Evolutionary conservation across 75 land plant species (phyloP).

Genomic region (Sequoia sempervirens): DNA sequence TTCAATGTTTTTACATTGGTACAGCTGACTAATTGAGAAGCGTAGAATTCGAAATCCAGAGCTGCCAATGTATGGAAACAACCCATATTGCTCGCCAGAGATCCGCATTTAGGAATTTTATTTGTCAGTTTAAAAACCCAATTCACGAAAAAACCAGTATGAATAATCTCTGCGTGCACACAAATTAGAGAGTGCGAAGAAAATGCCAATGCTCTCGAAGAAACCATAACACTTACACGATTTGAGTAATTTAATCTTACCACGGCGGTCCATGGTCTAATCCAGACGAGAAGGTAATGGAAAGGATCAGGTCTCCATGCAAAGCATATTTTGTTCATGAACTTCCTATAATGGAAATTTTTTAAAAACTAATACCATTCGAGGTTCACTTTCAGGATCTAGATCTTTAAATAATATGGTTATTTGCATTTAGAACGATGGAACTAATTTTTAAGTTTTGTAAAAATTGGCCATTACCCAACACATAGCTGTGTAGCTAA

Average conservation of each 20-base stretch:
- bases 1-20: not conserved
- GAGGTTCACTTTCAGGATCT: no score
- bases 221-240: not conserved
- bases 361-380: no score
- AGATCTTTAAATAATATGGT: no score
- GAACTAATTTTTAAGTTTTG: no score
- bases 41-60: not conserved
- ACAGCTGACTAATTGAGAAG: not conserved
- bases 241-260: not conserved
- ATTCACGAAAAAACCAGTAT: not conserved
- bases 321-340: not conserved
- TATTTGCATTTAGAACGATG: no score
- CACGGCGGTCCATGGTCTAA: not conserved
- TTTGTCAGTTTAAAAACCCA: not conserved
- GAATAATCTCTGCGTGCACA: not conserved
- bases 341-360: no score
- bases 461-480: no score
- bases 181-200: not conserved
- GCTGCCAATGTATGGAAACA: conserved; percentile 1
- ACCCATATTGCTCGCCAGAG: not conserved
- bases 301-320: not conserved
- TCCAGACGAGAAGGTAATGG: not conserved
- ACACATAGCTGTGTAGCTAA: no score
- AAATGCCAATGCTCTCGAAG: not conserved
- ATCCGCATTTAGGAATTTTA: not conserved